Base-by-base conservation (phyloP, 345 rosid genomes). In the Crucihimalaya himalaica region DNA sequence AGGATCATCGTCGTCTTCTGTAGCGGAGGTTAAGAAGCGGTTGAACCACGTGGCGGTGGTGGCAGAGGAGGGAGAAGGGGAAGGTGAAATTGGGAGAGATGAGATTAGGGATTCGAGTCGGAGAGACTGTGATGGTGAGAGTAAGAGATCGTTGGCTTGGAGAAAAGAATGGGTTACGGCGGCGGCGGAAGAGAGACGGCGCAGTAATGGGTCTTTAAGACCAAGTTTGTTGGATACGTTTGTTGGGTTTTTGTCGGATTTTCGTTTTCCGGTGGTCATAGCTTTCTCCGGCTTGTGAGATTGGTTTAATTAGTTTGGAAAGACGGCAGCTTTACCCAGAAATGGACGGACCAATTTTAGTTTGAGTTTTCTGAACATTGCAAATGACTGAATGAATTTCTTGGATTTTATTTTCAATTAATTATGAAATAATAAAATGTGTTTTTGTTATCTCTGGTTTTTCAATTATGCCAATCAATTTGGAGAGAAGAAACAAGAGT, bases 91-190 rank as follows among this genome's bases (percentile, higher is more conserved):
- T 55, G 67, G 85, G 85, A 72, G 76, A 70, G 77, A 84, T 70
- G 85, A 84, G 80, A 77, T 48, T 45, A 76, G 75, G n/a, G 77
- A 73, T 43, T 68, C 79, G 3, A 52, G 65, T 1, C 63, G 39
- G 66, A 63, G 71, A 58, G 70, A 73, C 4, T 70, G 83, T 9
- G 69, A 48, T 27, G 81, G 79, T 28, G 82, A 60, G 19, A 78
- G 55, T 78, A 72, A 57, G 75, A 83, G 81, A 78, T 88, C 88
- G 73, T 86, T 75, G 35, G 47, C 47, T 58, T 79, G 50, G 79
- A 86, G 83, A 79, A 89, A 92, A 4, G 81, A 65, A 39, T 68
- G 45, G 5, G 85, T 84, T 19, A 83, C 81, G 68, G 81, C 70
- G 47, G 83, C 51, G 75, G 84, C 85, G 45, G 88, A 56, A 23